Evolutionary conservation across 352 stramenopile genomes (phyloP), one percentile per base, ranked within the genome.

Genomic region (Phytopythium oedochilum): DNA sequence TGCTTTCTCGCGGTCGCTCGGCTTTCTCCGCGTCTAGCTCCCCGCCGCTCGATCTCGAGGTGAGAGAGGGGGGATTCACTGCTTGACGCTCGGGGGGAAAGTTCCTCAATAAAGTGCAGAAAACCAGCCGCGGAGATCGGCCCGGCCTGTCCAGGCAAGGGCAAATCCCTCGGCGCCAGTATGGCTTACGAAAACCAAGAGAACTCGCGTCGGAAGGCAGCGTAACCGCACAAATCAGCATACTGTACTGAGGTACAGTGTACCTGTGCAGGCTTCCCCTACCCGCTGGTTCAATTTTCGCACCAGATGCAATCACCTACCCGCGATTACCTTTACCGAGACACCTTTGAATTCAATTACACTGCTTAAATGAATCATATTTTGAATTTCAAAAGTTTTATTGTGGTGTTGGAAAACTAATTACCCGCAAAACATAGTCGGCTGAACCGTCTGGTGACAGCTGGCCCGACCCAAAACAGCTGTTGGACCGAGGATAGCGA

Each of bases 81-180:
- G 40, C 59, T 60, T 68, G 65, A 63, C 61, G 46, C 58, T 48
- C 44, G 20, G 35, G 57, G 53, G 61, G 61, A 70, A 70, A 67
- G 60, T 54, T 68, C 61, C 17, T 57, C 59, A 70, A 66, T 68
- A 71, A 42, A 43, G 25, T 46, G 14, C 47, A 18, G 43, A 49
- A 49, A 49, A 51, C 17, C 26, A 26, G 44, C 14, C 28, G 44
- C 3, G 14, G n/a, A n/a, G n/a, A n/a, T n/a, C n/a, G n/a, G n/a
- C 15, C 15, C 22, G 20, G 18, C 12, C 44, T 51, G 43, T 10
- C 32, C 46, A 25, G 54, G 36, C 34, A 32, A 31, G 42, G 23
- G 22, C 23, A 15, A 34, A 32, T 46, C 3, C 1, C 22, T 47
- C 22, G 60, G 17, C 6, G 3, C 2, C 15, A 36, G 17, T 51